phyloP scores from a whole-genome alignment of 2,329 filamentous ascomycete genomes.

The Alternaria arbusti region DNA sequence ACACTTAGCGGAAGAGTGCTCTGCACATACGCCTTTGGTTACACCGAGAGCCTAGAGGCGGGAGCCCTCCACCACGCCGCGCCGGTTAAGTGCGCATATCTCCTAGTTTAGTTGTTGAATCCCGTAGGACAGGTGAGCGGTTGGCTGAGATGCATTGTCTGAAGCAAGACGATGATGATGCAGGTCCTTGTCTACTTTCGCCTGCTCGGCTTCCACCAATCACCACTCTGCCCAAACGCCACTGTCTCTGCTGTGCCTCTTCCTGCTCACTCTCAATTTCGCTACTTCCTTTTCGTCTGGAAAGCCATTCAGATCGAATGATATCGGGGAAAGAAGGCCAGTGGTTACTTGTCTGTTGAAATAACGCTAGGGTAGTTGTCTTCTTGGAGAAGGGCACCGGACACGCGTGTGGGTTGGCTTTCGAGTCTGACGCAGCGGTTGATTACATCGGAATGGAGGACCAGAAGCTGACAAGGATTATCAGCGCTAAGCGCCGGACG shows the following conservation, averaged over 20 bases:
- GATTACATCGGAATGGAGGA: neutral
- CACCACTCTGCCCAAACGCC: neutral
- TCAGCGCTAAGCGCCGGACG: neutral
- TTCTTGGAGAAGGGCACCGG: neutral
- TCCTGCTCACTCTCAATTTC: neutral
- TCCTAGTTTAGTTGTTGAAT: neutral
- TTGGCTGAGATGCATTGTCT: neutral
- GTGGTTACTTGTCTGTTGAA: neutral
- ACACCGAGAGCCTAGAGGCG: no score
- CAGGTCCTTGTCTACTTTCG: neutral
- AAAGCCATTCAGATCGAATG: neutral
- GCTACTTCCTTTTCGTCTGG: neutral
- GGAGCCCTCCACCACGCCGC: neutral
- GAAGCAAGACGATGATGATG: neutral
- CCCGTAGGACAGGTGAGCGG: neutral
- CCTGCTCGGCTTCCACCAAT: neutral
- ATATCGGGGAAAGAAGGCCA: neutral
- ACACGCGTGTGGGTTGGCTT: neutral
- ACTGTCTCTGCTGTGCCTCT: neutral
- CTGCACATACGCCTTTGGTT: no score
- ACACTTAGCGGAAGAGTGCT: no score
- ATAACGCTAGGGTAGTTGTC: neutral
- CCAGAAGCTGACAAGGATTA: neutral
- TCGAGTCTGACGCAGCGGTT: neutral
- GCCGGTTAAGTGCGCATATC: neutral